phyloP scores from a whole-genome alignment of 768 basidiomycete genomes.

The Neoboletus magnificus region DNA sequence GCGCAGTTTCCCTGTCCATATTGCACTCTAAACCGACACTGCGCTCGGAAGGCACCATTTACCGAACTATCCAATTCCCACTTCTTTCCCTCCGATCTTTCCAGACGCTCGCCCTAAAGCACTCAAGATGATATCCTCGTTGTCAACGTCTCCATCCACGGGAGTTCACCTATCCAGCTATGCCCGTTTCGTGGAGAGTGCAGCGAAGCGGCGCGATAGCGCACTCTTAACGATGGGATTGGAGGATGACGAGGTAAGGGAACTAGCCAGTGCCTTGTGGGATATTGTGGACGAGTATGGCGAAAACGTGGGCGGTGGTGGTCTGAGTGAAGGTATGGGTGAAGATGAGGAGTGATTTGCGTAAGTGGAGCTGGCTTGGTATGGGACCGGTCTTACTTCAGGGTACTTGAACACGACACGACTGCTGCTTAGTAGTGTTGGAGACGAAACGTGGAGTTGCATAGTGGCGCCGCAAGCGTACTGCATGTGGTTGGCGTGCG shows the following conservation, averaged over 20 bases:
- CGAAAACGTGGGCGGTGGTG: conserved; percentile 22
- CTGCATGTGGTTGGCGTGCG: neutral
- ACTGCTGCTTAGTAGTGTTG: neutral
- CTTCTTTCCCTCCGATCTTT: conserved; percentile 55
- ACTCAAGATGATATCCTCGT: conserved; percentile 40
- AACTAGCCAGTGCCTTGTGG: conserved; percentile 59
- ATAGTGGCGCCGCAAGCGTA: neutral
- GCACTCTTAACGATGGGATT: conserved; percentile 37
- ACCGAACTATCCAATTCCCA: conserved; percentile 55
- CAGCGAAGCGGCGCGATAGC: conserved; percentile 38
- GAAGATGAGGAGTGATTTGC: conserved; percentile 19
- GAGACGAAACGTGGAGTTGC: neutral
- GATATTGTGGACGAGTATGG: conserved; percentile 48
- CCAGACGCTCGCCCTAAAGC: conserved; percentile 12
- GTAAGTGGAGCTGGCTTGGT: neutral
- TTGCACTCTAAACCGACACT: conserved; percentile 1
- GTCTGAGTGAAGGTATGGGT: conserved; percentile 16
- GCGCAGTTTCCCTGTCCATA: conserved; percentile 7
- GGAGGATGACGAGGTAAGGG: conserved; percentile 54
- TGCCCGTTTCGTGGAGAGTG: conserved; percentile 48
- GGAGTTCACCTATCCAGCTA: conserved; percentile 47
- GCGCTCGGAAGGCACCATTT: conserved; percentile 41
- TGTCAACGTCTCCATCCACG: conserved; percentile 41
- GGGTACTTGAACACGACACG: neutral
- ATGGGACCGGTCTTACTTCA: neutral